Evolutionary conservation across 2,329 filamentous ascomycete species (phyloP).

Genomic region (Pseudogymnoascus sp.): DNA sequence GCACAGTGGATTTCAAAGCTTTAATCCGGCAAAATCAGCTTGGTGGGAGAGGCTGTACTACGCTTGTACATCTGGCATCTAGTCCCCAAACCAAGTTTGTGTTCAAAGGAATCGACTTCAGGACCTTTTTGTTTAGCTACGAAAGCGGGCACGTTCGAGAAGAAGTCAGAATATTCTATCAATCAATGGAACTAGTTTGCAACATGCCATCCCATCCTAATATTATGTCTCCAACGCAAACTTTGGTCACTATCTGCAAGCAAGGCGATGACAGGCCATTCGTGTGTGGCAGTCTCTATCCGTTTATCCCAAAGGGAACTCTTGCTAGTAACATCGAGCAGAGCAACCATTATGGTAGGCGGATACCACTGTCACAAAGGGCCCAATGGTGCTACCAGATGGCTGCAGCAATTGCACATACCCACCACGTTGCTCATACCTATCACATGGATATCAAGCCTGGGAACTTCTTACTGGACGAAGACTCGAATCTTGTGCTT

Average conservation of each 20-base stretch:
- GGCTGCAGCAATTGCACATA: neutral
- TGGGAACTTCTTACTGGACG: slow-evolving; percentile 24
- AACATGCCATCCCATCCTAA: neutral
- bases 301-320: neutral
- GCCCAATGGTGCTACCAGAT: neutral
- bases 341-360: neutral
- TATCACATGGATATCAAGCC: slow-evolving; percentile 29
- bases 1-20: neutral
- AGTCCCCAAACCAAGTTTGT: neutral
- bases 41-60: neutral
- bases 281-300: neutral
- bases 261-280: neutral
- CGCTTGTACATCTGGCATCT: neutral
- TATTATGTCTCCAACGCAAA: neutral
- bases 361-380: neutral
- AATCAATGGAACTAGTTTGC: neutral
- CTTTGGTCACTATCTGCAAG: neutral
- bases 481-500: slow-evolving; percentile 14
- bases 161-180: neutral
- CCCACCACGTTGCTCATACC: slow-evolving; percentile 12
- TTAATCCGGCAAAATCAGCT: neutral
- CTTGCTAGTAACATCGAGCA: neutral
- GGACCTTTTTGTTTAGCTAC: neutral
- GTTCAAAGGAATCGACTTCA: neutral
- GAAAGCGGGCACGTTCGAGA: neutral